Base-by-base conservation (phyloP, 768 basidiomycete species). In the Xanthoconium purpureum region DNA sequence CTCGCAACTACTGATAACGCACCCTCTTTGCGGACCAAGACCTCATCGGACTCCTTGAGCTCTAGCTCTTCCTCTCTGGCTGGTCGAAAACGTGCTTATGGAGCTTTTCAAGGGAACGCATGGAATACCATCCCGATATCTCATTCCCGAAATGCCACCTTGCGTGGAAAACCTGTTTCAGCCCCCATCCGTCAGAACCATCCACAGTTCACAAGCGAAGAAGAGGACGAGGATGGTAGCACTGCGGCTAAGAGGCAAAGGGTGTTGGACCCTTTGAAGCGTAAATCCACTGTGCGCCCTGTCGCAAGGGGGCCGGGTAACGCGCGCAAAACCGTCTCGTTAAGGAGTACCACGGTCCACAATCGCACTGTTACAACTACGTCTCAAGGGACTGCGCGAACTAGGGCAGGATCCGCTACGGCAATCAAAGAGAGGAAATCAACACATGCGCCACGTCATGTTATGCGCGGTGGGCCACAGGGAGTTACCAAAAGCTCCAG, bases 31-130 rank as follows among this genome's bases (percentile, higher is more conserved):
- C 68, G 71, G n/a, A 73, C 74, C 10, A 68, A 70, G 32, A 69
- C 72, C 8, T 78, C 77, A 5, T 77, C 77, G 13, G 80, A 77
- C 47, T 81, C 80, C 12, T 63, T 74, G 24, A 66, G 70, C 39
- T 71, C 78, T 11, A 71, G 66, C 33, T 71, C 74, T 5, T 72
- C 71, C 5, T 74, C 77, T 47, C 55, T 59, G 35, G 71, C 75
- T 49, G 76, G 79, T 36, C 76, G 68, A 60, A 81, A 81, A 55
- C 75, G 79, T 13, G 64, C 75, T 13, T 68, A 56, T 45, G 54
- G 57, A 4, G 32, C 45, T 10, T 53, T 50, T 37, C 58, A 54
- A 51, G 47, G 47, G 38, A 60, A 53, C 12, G 40, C 32, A 33
- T 35, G 38, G 15, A 54, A 36, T 33, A n/a, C 45, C 6, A 12